Evolutionary conservation across 352 stramenopile species (phyloP), one percentile per base, ranked within the genome.

Genomic region (Peronosclerospora sorghi): DNA sequence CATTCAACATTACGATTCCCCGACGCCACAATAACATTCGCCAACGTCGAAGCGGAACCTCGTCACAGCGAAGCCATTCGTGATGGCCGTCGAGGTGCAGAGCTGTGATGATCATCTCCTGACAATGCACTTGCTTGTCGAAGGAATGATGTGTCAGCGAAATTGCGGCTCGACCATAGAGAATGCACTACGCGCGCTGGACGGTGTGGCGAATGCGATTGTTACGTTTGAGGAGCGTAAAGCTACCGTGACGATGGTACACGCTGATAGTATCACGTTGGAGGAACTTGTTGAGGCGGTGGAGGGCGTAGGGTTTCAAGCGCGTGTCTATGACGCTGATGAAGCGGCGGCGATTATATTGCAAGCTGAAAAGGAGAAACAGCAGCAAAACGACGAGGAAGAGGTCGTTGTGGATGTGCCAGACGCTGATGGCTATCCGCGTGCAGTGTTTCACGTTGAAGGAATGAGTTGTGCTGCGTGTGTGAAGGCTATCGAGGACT

Each of bases 131-230:
- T 51, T 95, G 44, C 53, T 84, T 20, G 78, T 98, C 2, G 88
- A 97, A 51, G 88, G 88, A 36, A 96, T 96, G 75, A 96, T 95
- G 65, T 96, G 86, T 40, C 85, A 97, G 63, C 97, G 97, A 42
- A 97, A 97, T 61, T 96, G 90, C 54, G 96, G 95, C 42, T 84
- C 59, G 27, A 96, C 86, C 4, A 83, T 96, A 4, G 50, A 87
- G 60, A 41, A 41, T 14, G 35, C 35, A 14, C 56, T 97, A 45
- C 48, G 18, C 9, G 13, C 17, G n/a, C 76, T 93, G 21, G 59
- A 78, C 37, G 79, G 83, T 41, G 86, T 95, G 32, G 35, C 58
- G 27, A 44, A 50, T 15, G 86, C 59, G 0, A 62, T 83, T 14
- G 83, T 95, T n/a, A 56, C 52, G 30, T 92, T 94, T 41, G 73